phyloP scores from a whole-genome alignment of 2,329 filamentous ascomycete species.

The Fusarium sp. region DNA sequence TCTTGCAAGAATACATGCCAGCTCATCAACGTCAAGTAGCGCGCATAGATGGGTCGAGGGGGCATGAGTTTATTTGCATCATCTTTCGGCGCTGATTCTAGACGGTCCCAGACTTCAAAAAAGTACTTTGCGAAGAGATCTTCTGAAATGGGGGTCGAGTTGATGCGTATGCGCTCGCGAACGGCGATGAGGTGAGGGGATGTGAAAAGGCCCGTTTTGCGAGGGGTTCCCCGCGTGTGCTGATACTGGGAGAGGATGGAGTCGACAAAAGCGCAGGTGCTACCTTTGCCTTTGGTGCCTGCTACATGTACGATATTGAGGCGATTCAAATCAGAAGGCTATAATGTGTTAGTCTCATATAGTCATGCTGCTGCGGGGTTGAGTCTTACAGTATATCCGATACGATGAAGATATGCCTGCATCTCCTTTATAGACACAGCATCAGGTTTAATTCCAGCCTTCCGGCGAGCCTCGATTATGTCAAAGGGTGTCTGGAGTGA shows the following conservation, averaged over 20 bases:
- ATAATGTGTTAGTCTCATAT: slow-evolving; percentile 6
- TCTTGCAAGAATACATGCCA: slow-evolving; percentile 77
- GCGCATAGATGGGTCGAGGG: slow-evolving; percentile 70
- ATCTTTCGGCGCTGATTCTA: slow-evolving; percentile 57
- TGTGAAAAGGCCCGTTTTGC: slow-evolving; percentile 75
- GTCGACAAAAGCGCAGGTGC: slow-evolving; percentile 77
- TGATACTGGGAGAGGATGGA: slow-evolving; percentile 72
- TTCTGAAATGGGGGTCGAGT: slow-evolving; percentile 71
- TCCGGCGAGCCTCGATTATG: slow-evolving; percentile 82
- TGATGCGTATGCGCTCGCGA: slow-evolving; percentile 76
- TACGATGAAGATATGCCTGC: slow-evolving; percentile 80
- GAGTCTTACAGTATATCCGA: slow-evolving; percentile 77
- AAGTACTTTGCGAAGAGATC: slow-evolving; percentile 75
- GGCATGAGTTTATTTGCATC: slow-evolving; percentile 55
- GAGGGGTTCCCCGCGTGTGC: slow-evolving; percentile 52
- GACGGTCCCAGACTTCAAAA: slow-evolving; percentile 75
- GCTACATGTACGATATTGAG: slow-evolving; percentile 79
- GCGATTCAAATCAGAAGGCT: slow-evolving; percentile 66
- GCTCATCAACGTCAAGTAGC: slow-evolving; percentile 75
- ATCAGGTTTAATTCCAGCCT: slow-evolving; percentile 80
- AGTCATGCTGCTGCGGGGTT: neutral
- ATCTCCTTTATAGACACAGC: slow-evolving; percentile 82
- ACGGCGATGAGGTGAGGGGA: slow-evolving; percentile 78
- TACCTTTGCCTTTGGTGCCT: slow-evolving; percentile 84
- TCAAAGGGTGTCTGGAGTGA: slow-evolving; percentile 91